These are phyloP conservation scores for Metarhizium guizhouense DNA, from an alignment of 2,329 filamentous ascomycete species.

Conservation along the genomic window DNA sequence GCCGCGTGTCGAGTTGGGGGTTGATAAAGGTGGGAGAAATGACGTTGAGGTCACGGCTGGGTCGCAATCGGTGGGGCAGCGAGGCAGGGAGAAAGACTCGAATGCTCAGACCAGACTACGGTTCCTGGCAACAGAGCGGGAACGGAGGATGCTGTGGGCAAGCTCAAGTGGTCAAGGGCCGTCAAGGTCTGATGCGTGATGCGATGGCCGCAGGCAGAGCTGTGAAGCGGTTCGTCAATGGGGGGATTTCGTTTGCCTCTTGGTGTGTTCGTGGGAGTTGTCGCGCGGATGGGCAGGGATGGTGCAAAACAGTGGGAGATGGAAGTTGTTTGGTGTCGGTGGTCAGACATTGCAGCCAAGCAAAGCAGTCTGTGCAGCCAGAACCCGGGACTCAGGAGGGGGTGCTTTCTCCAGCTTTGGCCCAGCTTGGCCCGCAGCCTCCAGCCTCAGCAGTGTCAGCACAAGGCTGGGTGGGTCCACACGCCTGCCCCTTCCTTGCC, in stretches of 20 bases:
- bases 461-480: too few species aligned
- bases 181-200: background rate
- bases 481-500: too few species aligned
- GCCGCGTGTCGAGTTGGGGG: conserved; percentile 11
- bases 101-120: background rate
- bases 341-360: background rate
- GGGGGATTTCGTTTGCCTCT: background rate
- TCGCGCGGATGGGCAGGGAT: background rate
- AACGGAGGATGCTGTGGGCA: background rate
- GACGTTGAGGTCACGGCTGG: conserved; percentile 20
- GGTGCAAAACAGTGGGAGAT: too few species aligned
- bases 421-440: background rate
- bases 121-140: background rate
- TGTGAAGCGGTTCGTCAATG: background rate
- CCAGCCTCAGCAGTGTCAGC: too few species aligned
- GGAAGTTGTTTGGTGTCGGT: too few species aligned
- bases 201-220: background rate
- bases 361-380: background rate
- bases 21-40: conserved; percentile 14
- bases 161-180: background rate
- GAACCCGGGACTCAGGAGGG: too few species aligned
- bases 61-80: conserved; percentile 12
- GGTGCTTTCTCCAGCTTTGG: background rate
- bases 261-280: conserved; percentile 1
- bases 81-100: conserved; percentile 4